Percentiles rank a stretch among this genome's conserved stretches.
phyloP scores from a whole-genome alignment of 495 filamentous ascomycete genomes.

The Aspergillus sclerotioniger region DNA sequence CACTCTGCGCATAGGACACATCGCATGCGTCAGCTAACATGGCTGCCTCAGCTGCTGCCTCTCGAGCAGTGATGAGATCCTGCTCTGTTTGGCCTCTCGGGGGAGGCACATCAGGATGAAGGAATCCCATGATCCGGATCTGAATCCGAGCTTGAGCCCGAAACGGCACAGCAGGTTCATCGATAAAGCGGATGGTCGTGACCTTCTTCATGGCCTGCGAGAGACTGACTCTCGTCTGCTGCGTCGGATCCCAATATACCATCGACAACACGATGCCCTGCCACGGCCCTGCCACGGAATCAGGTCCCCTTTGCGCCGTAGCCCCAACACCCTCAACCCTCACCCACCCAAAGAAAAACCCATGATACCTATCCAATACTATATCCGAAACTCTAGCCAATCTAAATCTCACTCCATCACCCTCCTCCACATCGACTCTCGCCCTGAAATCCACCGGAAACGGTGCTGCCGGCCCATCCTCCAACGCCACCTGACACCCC shows the following conservation, averaged over 20 bases:
- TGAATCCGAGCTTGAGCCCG: conserved; percentile 39
- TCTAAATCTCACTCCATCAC: not conserved
- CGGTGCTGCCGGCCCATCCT: conserved; percentile 53
- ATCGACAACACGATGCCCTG: conserved; percentile 52
- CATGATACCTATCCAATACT: conserved; percentile 49
- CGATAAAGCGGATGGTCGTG: conserved; percentile 49
- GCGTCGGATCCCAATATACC: conserved; percentile 33
- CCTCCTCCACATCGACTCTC: not conserved
- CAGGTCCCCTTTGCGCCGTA: not conserved
- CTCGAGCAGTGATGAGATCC: conserved; percentile 29
- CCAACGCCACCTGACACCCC: conserved; percentile 21
- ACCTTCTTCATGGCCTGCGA: conserved; percentile 38
- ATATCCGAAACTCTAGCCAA: conserved; percentile 37
- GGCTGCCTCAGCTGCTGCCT: conserved; percentile 35
- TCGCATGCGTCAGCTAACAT: conserved; percentile 48
- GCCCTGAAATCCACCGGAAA: conserved; percentile 58
- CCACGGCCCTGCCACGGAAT: conserved; percentile 37
- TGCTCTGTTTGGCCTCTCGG: conserved; percentile 25
- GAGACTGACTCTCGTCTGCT: conserved; percentile 37
- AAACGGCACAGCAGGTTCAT: conserved; percentile 12
- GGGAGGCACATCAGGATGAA: conserved; percentile 29
- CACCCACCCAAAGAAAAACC: conserved; percentile 65
- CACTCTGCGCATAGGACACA: conserved; percentile 44
- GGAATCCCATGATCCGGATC: conserved; percentile 55
- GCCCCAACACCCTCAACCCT: conserved; percentile 26